Evolutionary conservation across 495 filamentous ascomycete species (phyloP), one percentile per base, ranked within the genome.

Genomic region (Xylaria flabelliformis): DNA sequence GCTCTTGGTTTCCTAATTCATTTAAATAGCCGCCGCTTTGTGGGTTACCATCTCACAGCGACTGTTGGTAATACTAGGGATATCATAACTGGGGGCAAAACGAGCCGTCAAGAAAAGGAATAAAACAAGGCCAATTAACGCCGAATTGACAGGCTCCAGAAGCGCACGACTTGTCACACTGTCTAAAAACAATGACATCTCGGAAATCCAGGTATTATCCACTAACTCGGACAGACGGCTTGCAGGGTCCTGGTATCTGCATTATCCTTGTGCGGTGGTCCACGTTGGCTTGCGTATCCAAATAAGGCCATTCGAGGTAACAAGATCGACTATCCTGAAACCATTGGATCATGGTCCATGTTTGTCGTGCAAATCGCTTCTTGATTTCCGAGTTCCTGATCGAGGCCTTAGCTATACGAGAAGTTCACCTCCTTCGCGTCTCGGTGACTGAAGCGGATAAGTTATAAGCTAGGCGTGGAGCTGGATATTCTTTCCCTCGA

Each of bases 51-150:
- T 44, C 39, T 26, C 70, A 61, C 34, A 67, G 62, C 70, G 9
- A 63, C 26, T 39, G 63, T 51, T 50, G 42, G 63, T 58, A 66
- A 65, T 56, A 65, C 70, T 66, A 66, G 51, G 70, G 70, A 72
- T 72, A 72, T 72, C 70, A 50, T 71, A 71, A 70, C 55, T 64
- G 59, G 48, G 44, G 34, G 61, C 2, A 42, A 65, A 64, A 65
- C 17, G 56, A 61, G 59, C 69, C 69, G 50, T 67, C 63, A 67
- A 67, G 63, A 64, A 72, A 61, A 12, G 29, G 51, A 72, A 65
- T 39, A 66, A 29, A 32, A 5, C 19, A 63, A 67, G 51, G 51
- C 63, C 62, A 67, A 50, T 48, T 48, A 64, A 67, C 70, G 68
- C 70, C 70, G 9, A 61, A 46, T 7, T 10, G 12, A 56, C 63